phyloP scores from a whole-genome alignment of 257 asterid genomes.

The Buddleja alternifolia region DNA sequence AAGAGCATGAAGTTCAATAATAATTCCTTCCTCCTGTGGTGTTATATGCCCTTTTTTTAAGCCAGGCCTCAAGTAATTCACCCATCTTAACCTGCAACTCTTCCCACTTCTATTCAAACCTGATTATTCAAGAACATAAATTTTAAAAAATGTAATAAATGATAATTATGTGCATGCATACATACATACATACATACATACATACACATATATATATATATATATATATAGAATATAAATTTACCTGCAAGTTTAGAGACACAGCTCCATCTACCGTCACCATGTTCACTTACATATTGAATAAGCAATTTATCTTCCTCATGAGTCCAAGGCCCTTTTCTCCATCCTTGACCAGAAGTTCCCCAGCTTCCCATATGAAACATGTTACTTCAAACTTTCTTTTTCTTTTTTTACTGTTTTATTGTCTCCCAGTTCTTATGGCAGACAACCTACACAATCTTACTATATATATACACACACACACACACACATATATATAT shows the following conservation, averaged over 20 bases:
- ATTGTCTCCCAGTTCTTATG: conserved; percentile 43
- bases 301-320: conserved; percentile 52
- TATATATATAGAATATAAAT: too few relatives aligned
- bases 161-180: too few relatives aligned
- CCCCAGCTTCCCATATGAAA: conserved; percentile 34
- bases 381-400: too few relatives aligned
- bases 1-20: conserved; percentile 59
- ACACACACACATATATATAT: too few relatives aligned
- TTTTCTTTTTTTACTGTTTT: background rate
- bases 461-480: conserved; percentile 31
- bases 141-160: background rate
- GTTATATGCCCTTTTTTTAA: conserved; percentile 54
- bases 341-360: conserved; percentile 41
- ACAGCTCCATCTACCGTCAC: conserved; percentile 66
- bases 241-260: conserved; percentile 50
- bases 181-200: too few relatives aligned
- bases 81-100: conserved; percentile 67
- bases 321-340: conserved; percentile 61
- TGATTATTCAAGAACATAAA: too few relatives aligned
- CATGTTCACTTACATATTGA: conserved; percentile 37
- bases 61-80: conserved; percentile 66
- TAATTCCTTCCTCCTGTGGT: conserved; percentile 58
- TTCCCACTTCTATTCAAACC: conserved; percentile 65
- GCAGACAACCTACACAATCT: conserved; percentile 39
- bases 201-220: too few relatives aligned